Percentiles rank a stretch among this genome's conserved stretches.
Evolutionary conservation across 805 yeast genomes (phyloP).

Genomic region (Huiozyma naganishii): DNA sequence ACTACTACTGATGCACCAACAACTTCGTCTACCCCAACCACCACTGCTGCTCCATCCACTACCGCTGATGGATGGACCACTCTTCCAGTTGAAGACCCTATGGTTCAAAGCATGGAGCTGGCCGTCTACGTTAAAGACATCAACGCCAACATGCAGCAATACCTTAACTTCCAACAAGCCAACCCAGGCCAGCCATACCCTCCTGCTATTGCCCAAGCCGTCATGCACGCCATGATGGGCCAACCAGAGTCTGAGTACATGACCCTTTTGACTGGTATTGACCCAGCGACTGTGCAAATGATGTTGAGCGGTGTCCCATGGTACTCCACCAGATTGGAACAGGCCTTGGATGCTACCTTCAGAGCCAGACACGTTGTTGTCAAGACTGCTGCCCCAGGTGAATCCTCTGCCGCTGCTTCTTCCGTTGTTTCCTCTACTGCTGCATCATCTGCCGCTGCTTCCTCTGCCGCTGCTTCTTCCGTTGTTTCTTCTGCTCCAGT

Average conservation of each 20-base stretch:
- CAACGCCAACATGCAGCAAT: slow-evolving; percentile 1
- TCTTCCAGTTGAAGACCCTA: slow-evolving; percentile 1
- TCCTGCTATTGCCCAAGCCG: neutral
- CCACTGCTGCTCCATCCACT: neutral
- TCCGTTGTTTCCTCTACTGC: slow-evolving; percentile 2
- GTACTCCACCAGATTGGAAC: slow-evolving; percentile 21
- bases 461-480: neutral
- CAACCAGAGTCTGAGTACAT: slow-evolving; percentile 25
- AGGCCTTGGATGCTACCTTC: slow-evolving; percentile 5
- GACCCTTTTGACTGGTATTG: slow-evolving; percentile 17
- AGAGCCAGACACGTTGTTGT: neutral
- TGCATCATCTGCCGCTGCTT: neutral
- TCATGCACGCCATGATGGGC: neutral
- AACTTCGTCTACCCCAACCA: neutral
- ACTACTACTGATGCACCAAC: neutral
- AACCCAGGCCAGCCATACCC: slow-evolving; percentile 6
- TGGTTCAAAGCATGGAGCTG: slow-evolving; percentile 4
- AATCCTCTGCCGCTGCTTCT: slow-evolving; percentile 3
- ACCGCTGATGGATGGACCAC: slow-evolving; percentile 4
- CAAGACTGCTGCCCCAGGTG: slow-evolving; percentile 18
- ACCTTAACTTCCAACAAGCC: slow-evolving; percentile 4
- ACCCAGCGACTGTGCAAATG: slow-evolving; percentile 18
- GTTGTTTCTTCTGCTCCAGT: neutral
- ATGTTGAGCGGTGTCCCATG: slow-evolving; percentile 28
- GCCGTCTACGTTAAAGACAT: slow-evolving; percentile 7